These are phyloP conservation scores for Pisolithus thermaeus DNA, from an alignment of 1,284 basidiomycete genomes.

Conservation along the genomic window DNA sequence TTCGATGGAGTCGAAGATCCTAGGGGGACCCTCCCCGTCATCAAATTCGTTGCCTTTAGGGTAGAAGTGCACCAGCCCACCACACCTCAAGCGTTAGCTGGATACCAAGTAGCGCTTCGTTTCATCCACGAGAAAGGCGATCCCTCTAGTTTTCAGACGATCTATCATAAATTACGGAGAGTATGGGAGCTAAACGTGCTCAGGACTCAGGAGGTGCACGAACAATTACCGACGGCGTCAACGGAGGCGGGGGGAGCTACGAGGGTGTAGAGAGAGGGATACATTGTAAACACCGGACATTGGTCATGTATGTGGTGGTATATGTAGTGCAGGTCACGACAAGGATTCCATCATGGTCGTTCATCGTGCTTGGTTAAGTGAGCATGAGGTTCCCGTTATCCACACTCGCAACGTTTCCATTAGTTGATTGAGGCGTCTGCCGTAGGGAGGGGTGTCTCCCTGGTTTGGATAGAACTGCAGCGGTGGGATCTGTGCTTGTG, in stretches of 20 bases:
- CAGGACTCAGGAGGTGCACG: conserved; percentile 8
- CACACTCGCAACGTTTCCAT: conserved; percentile 27
- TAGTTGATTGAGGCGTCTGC: neutral
- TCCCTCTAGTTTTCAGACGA: conserved; percentile 68
- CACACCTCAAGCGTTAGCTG: conserved; percentile 39
- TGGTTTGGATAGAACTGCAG: conserved; percentile 46
- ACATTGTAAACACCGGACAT: neutral
- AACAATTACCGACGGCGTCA: conserved; percentile 10
- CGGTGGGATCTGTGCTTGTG: conserved; percentile 47
- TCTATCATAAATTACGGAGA: conserved; percentile 61
- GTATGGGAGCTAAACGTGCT: conserved; percentile 64
- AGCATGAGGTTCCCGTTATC: conserved; percentile 26
- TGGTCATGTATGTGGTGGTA: neutral
- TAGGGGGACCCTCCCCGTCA: conserved; percentile 46
- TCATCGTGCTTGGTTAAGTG: conserved; percentile 40
- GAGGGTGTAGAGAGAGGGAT: neutral
- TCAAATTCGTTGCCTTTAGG: conserved; percentile 71
- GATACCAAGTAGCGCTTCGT: conserved; percentile 53
- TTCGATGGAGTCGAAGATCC: conserved; percentile 54
- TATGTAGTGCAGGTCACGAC: conserved; percentile 4
- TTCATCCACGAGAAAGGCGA: conserved; percentile 85
- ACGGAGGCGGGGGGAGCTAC: neutral
- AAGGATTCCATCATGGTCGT: conserved; percentile 19
- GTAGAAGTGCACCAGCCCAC: conserved; percentile 60
- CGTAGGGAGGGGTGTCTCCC: conserved; percentile 49